Base-by-base conservation (phyloP, 1,139 yeast species). In the Hanseniaspora sp. region DNA sequence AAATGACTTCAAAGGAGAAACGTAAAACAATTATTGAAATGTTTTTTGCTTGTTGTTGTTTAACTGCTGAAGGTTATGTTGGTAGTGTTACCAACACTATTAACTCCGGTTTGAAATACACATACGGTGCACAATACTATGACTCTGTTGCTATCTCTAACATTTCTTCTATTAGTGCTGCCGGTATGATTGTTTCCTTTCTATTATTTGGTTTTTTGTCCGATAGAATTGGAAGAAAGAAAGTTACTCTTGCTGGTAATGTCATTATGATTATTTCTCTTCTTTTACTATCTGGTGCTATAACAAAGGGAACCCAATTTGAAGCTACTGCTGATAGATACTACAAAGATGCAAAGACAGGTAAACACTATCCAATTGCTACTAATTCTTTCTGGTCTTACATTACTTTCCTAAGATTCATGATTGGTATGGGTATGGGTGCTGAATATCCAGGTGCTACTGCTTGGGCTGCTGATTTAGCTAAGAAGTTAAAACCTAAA, bases 371-470 rank as follows among this genome's bases (percentile, higher is more conserved):
- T 13, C 46, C 46, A 7, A 18, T 43, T 15, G 46, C 46, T n/a
- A 37, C 46, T 13, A 13, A 17, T 3, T 43, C 46, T 4, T 29
- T 43, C 7, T 43, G 46, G 46, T 43, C 46, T 7, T 43, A 43
- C 28, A 71, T 88, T 54, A 86, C 95, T 11, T 82, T 82, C 15
- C 86, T 84, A 68, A 77, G 97, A 67, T 86, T 86, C 69, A 83
- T 88, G 67, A 72, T 88, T 55, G 96, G 96, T 68, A 75, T 83
- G 60, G 94, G 88, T 58, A 78, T 80, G 62, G 92, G 92, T 60
- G 88, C 95, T 52, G 97, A 88, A 70, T 88, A 90, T 66, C 95
- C 96, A 46, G 83, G 95, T 29, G 86, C 95, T 43, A 84, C 95
- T 1, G 94, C 88, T 33, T 94, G 95, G 47, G 88, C 95, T 59